phyloP scores from a whole-genome alignment of 495 filamentous ascomycete genomes.

The Podospora fimiseda region DNA sequence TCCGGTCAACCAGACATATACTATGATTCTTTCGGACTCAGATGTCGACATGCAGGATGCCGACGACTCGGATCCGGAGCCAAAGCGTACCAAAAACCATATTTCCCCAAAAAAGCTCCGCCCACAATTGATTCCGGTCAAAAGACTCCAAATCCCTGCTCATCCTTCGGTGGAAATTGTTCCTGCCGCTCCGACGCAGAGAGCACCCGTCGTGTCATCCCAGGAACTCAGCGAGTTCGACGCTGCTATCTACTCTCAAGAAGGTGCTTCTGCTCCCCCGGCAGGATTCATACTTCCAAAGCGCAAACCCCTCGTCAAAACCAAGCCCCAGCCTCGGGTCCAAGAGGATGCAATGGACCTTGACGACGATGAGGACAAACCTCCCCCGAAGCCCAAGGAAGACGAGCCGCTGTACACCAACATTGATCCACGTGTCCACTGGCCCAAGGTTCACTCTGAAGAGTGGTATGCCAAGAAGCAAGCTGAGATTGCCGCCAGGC shows the following conservation, averaged over 20 bases:
- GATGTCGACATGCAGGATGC: too few relatives aligned
- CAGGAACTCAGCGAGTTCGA: constrained; percentile 6
- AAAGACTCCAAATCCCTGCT: too few relatives aligned
- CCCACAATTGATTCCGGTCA: too few relatives aligned
- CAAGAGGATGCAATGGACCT: background rate
- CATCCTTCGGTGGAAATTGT: too few relatives aligned
- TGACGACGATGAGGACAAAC: background rate
- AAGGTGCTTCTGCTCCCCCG: constrained; percentile 10
- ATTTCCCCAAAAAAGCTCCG: too few relatives aligned
- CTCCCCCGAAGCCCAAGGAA: background rate
- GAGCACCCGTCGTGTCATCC: background rate
- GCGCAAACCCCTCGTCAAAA: background rate
- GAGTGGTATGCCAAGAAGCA: constrained; percentile 37
- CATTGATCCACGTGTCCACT: constrained; percentile 42
- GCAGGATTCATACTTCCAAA: background rate
- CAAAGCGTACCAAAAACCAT: too few relatives aligned
- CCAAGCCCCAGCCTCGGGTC: background rate
- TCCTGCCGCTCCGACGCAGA: background rate
- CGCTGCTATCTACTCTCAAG: constrained; percentile 15
- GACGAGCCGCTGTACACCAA: constrained; percentile 21
- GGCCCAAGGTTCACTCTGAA: constrained; percentile 29
- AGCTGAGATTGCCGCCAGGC: constrained; percentile 36
- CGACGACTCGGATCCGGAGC: too few relatives aligned
- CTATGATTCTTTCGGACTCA: too few relatives aligned
- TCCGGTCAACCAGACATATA: too few relatives aligned